These are phyloP conservation scores for Echinochloa phyllopogon DNA, from an alignment of 176 grass and related monocot genomes.

Conservation along the genomic window DNA sequence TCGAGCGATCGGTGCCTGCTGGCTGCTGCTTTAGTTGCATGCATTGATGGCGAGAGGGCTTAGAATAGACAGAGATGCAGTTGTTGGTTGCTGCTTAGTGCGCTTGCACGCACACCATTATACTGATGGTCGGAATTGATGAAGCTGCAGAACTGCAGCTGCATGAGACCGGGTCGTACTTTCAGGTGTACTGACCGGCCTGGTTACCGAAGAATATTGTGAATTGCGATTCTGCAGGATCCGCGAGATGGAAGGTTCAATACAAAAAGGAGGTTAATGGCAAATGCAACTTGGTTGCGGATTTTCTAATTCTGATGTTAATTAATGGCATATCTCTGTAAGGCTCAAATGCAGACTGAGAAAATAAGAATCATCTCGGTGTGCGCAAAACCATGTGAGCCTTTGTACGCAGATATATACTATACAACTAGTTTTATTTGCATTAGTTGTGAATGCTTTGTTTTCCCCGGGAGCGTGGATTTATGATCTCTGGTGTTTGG, in stretches of 20 bases:
- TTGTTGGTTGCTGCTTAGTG: neutral
- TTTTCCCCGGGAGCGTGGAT: neutral
- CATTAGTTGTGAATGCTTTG: neutral
- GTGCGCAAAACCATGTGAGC: conserved; percentile 1
- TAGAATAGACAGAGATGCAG: neutral
- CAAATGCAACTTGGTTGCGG: too few species aligned
- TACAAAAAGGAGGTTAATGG: neutral
- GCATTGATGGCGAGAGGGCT: neutral
- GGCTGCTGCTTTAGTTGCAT: neutral
- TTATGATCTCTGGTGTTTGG: neutral
- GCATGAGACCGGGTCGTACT: neutral
- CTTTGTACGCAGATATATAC: neutral
- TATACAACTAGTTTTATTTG: neutral
- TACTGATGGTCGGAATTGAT: too few species aligned
- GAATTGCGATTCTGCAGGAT: conserved; percentile 5
- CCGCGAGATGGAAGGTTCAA: neutral
- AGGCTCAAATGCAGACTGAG: conserved; percentile 4
- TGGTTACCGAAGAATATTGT: neutral
- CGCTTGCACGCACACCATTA: neutral
- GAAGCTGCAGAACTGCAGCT: neutral
- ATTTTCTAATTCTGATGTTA: neutral
- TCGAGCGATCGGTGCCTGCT: neutral
- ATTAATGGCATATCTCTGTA: neutral
- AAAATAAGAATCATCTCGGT: neutral
- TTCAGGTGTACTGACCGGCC: conserved; percentile 3